Evolutionary conservation across 2,329 filamentous ascomycete genomes (phyloP).

Genomic region (Claviceps arundinis): DNA sequence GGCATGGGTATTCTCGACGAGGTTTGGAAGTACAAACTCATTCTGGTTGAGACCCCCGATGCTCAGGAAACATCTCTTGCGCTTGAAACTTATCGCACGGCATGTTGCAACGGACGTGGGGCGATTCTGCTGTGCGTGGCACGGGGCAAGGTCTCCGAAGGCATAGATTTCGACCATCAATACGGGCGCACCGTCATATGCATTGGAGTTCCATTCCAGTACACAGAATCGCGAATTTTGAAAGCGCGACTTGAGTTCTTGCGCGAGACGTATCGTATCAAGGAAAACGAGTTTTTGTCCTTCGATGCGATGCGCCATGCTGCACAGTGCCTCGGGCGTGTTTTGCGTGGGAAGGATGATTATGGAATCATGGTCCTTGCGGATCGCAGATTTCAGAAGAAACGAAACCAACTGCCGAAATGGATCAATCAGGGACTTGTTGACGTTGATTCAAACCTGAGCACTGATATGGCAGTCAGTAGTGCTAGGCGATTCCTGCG

Average conservation of each 20-base stretch:
- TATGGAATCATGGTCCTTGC: conserved; percentile 99
- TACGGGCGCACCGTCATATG: conserved; percentile 92
- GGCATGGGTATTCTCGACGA: conserved; percentile 95
- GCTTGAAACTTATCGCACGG: conserved; percentile 90
- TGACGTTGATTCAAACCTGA: conserved; percentile 78
- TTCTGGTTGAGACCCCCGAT: conserved; percentile 93
- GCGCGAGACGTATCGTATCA: conserved; percentile 92
- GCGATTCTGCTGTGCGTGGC: conserved; percentile 91
- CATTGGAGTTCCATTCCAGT: conserved; percentile 96
- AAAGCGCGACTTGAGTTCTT: conserved; percentile 93
- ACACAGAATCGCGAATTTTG: conserved; percentile 92
- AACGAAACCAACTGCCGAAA: conserved; percentile 78
- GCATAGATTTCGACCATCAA: conserved; percentile 98
- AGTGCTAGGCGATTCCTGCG: conserved; percentile 79
- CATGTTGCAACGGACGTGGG: conserved; percentile 91
- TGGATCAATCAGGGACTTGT: conserved; percentile 88
- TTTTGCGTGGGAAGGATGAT: conserved; percentile 91
- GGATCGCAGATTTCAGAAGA: conserved; percentile 86
- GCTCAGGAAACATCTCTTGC: conserved; percentile 93
- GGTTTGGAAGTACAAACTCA: conserved; percentile 98
- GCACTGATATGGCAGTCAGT: conserved; percentile 88
- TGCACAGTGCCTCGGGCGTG: conserved; percentile 88
- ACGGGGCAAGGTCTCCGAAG: conserved; percentile 91
- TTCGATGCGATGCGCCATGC: conserved; percentile 99
- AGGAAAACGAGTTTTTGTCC: conserved; percentile 92